These are phyloP conservation scores for Trichosporon sp. DNA, from an alignment of 1,284 basidiomycete species.

Conservation along the genomic window DNA sequence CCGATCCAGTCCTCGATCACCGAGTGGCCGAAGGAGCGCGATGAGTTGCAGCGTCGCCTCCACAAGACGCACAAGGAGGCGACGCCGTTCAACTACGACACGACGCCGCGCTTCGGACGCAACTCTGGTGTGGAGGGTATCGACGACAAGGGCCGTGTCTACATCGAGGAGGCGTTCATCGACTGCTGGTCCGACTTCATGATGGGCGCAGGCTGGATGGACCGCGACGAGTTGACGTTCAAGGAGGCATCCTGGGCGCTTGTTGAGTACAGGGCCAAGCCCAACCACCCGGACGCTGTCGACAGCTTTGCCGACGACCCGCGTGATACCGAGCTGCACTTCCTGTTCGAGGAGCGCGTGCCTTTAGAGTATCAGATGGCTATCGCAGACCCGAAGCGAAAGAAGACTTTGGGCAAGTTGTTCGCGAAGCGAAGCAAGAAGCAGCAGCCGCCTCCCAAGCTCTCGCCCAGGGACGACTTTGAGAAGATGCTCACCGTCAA, in stretches of 20 bases:
- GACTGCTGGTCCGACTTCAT: conserved; percentile 84
- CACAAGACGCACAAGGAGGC: conserved; percentile 79
- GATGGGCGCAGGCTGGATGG: conserved; percentile 77
- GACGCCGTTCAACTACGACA: conserved; percentile 81
- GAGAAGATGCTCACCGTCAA: conserved; percentile 65
- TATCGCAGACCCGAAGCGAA: conserved; percentile 61
- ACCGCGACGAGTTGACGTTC: conserved; percentile 71
- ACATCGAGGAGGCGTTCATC: conserved; percentile 81
- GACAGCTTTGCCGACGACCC: conserved; percentile 57
- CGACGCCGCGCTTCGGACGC: conserved; percentile 66
- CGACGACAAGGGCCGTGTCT: conserved; percentile 63
- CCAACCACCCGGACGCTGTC: conserved; percentile 28
- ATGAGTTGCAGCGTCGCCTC: conserved; percentile 71
- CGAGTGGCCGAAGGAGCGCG: conserved; percentile 71
- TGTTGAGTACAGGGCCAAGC: conserved; percentile 76
- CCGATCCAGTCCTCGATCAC: conserved; percentile 68
- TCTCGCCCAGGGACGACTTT: conserved; percentile 64
- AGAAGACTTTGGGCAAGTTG: conserved; percentile 52
- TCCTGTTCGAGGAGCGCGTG: conserved; percentile 85
- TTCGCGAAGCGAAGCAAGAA: conserved; percentile 55
- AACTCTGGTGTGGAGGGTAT: conserved; percentile 40
- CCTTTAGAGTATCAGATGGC: conserved; percentile 80
- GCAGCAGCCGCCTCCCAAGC: conserved; percentile 21
- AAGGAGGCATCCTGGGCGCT: conserved; percentile 88
- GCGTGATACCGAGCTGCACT: conserved; percentile 64